Conservation (phyloP, 257 asterid species). For the Cordia subcordata region DNA sequence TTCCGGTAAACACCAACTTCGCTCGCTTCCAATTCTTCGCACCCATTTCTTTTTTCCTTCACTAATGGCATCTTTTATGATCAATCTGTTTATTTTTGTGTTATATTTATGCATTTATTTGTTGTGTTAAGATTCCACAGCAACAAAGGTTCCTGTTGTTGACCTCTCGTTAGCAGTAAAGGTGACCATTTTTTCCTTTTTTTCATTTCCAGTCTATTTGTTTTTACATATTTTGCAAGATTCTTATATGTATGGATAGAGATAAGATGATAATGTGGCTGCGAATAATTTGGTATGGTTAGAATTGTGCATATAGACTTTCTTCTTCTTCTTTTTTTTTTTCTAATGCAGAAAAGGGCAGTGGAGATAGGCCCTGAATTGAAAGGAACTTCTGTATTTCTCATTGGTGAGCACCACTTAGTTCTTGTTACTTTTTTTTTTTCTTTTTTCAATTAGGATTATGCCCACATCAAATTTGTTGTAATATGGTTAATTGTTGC, state of each 20-base stretch:
- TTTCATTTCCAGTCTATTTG: no score
- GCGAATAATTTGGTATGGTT: background rate
- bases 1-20: background rate
- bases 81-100: conserved; percentile 6
- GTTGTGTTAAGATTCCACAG: conserved; percentile 28
- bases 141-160: conserved; percentile 28
- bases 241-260: background rate
- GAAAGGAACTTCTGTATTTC: conserved; percentile 81
- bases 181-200: conserved; percentile 35
- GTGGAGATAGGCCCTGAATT: conserved; percentile 57
- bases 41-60: background rate
- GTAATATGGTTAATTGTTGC: conserved; percentile 1
- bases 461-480: background rate
- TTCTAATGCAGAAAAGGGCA: conserved; percentile 73
- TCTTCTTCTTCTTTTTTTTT: background rate
- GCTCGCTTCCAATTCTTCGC: no score
- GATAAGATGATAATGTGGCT: background rate
- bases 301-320: background rate
- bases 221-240: background rate
- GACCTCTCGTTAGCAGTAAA: conserved; percentile 48
- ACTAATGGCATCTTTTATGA: background rate
- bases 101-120: conserved; percentile 6
- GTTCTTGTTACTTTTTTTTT: background rate
- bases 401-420: conserved; percentile 59
- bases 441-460: background rate